Evolutionary conservation across 2,329 filamentous ascomycete genomes (phyloP), one percentile per base, ranked within the genome.

Genomic region (Aureobasidium sp.): DNA sequence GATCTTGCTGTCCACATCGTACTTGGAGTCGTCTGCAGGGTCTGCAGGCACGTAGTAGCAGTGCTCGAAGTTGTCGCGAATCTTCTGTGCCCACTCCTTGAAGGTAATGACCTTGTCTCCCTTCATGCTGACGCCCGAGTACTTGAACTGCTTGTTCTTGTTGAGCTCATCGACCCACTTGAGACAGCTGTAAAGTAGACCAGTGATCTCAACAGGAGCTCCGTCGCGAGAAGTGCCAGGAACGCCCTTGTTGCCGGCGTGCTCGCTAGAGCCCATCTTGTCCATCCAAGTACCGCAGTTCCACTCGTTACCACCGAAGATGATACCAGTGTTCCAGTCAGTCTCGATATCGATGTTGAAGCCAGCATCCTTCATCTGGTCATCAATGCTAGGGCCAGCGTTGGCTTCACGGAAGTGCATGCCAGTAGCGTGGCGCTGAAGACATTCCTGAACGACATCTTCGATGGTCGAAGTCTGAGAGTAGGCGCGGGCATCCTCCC

Each of bases 271-370:
- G n/a, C 93, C 93, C 93, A 98, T 98, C 79, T 98, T 98, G 76
- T 98, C 93, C 90, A 96, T 96, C 93, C 93, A 98, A 1, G 93
- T 98, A 49, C 93, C 93, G 63, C 94, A 98, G 70, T 98, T 98
- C 71, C 74, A 79, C 65, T 96, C 90, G 64, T 88, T 97, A 29
- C 94, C 93, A 53, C 94, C 93, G 64, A 94, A 95, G 55, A 98
- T 84, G 58, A 98, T 80, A 19, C 93, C 94, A 4, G 83, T 93
- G 27, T 79, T 74, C 91, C 91, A 97, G 66, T 98, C 91, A 10
- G 95, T 88, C 56, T 86, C 81, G 61, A 97, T 85, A 56, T 93
- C 84, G 59, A 95, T 88, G 64, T 96, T 83, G 75, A 98, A 98
- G 0, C 93, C 93, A 63, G 90, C 85, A 3, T 88, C 79, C 58